These are phyloP conservation scores for Nephelium lappaceum DNA, from an alignment of 345 rosid species.

Conservation along the genomic window DNA sequence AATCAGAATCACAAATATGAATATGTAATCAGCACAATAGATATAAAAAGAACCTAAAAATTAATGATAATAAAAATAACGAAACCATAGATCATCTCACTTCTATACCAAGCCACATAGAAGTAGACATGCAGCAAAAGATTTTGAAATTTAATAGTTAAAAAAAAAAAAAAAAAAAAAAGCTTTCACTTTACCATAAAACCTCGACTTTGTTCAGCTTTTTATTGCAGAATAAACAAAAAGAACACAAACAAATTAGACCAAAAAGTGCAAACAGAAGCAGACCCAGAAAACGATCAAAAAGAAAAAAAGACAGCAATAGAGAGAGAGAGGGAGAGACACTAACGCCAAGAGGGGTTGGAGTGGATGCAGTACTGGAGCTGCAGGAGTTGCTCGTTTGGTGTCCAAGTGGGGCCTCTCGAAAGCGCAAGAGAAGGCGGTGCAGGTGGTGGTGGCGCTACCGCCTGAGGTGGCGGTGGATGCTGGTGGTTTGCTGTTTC, in stretches of 20 bases:
- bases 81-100: neutral
- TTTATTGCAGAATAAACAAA: conserved; percentile 1
- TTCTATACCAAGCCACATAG: conserved; percentile 4
- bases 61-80: neutral
- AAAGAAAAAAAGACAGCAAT: neutral
- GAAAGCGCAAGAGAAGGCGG: conserved; percentile 51
- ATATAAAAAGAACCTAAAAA: conserved; percentile 9
- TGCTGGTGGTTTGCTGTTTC: conserved; percentile 52
- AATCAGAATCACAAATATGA: conserved; percentile 22
- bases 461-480: conserved; percentile 43
- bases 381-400: conserved; percentile 88
- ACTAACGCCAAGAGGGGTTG: conserved; percentile 96
- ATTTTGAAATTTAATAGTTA: neutral
- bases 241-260: conserved; percentile 18
- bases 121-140: conserved; percentile 17
- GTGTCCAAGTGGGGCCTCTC: conserved; percentile 72
- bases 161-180: conserved; percentile 11
- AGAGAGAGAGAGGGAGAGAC: conserved; percentile 23
- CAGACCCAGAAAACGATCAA: conserved; percentile 1
- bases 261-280: neutral
- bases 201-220: neutral
- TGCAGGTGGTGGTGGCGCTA: conserved; percentile 42
- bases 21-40: neutral
- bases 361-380: conserved; percentile 98
- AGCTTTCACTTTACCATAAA: conserved; percentile 6